Percentiles rank a stretch among this genome's conserved stretches.
Conservation (phyloP, 2,329 filamentous ascomycete genomes). For the Colletotrichum lentis region DNA sequence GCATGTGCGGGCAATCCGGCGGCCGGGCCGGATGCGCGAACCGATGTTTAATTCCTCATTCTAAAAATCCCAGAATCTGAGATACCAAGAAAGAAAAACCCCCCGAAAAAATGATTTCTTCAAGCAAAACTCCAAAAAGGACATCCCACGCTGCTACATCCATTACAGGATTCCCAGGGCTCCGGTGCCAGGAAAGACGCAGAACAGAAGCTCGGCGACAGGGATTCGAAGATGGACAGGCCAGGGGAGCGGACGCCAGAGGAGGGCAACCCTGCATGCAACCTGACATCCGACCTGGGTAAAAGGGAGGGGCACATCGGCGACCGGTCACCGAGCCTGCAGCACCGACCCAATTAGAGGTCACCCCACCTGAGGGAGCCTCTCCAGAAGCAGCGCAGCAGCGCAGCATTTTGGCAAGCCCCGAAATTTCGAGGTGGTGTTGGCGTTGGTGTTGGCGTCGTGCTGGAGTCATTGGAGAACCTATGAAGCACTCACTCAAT, state of each 20-base stretch:
- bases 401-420: slow-evolving; percentile 4
- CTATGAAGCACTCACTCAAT: background rate
- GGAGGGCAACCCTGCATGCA: background rate
- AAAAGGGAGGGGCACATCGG: slow-evolving; percentile 23
- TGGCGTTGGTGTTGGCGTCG: background rate
- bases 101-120: background rate
- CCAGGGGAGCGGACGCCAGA: background rate
- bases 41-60: background rate
- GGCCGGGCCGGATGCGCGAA: background rate
- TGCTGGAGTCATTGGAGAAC: slow-evolving; percentile 6
- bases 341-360: slow-evolving; percentile 24
- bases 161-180: slow-evolving; percentile 14
- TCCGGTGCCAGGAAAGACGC: slow-evolving; percentile 16
- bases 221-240: background rate
- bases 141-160: slow-evolving; percentile 17
- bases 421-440: background rate
- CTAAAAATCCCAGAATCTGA: background rate
- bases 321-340: slow-evolving; percentile 36
- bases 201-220: slow-evolving; percentile 13
- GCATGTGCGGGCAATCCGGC: background rate
- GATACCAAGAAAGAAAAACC: background rate
- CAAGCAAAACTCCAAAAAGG: background rate
- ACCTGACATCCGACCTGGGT: background rate
- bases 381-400: slow-evolving; percentile 14
- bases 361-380: slow-evolving; percentile 25